Percentiles rank a stretch among this genome's conserved stretches.
Evolutionary conservation across 2,329 filamentous ascomycete species (phyloP).

Genomic region (Plenodomus lindquistii): DNA sequence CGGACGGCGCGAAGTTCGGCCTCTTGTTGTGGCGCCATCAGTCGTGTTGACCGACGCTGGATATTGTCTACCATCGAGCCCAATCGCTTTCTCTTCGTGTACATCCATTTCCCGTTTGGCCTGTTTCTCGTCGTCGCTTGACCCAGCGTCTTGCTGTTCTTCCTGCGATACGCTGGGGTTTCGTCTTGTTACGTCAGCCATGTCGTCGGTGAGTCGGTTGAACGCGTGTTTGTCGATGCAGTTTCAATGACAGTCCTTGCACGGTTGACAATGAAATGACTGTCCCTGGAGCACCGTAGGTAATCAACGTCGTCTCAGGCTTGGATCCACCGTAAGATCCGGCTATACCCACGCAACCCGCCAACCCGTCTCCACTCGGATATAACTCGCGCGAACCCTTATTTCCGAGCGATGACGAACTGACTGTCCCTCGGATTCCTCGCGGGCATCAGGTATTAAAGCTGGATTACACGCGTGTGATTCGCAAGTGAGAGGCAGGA

Average conservation of each 20-base stretch:
- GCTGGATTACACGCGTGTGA: not conserved
- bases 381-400: constrained; percentile 11
- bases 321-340: not conserved
- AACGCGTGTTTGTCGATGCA: not conserved
- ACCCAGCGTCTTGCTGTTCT: constrained; percentile 10
- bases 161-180: constrained; percentile 10
- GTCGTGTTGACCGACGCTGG: constrained; percentile 2
- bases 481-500: not conserved
- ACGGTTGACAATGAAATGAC: not conserved
- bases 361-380: constrained; percentile 16
- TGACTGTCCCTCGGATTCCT: not conserved
- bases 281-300: not conserved
- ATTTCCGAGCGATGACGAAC: constrained; percentile 11
- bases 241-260: not conserved
- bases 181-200: constrained; percentile 1
- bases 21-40: constrained; percentile 1
- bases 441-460: not conserved
- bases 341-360: too few relatives aligned
- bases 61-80: constrained; percentile 7
- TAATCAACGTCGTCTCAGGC: constrained; percentile 3
- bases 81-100: constrained; percentile 19
- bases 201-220: not conserved
- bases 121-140: constrained; percentile 18
- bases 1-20: constrained; percentile 5
- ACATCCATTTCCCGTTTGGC: constrained; percentile 3